phyloP scores from a whole-genome alignment of 495 filamentous ascomycete species.

The Penicillium atrosanguineum region DNA sequence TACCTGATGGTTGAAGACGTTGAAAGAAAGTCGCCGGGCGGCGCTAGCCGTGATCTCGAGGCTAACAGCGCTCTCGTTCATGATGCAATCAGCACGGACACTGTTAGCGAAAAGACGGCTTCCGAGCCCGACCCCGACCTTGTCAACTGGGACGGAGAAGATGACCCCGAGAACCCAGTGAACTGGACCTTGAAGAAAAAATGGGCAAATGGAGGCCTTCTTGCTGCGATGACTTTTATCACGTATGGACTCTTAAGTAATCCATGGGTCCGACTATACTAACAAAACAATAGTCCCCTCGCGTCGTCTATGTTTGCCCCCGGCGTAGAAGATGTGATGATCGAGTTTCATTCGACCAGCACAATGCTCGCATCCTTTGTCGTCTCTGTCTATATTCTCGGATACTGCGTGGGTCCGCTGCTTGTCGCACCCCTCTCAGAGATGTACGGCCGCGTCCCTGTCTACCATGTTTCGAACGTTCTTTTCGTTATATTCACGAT shows the following conservation, averaged over 20 bases:
- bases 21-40: no score
- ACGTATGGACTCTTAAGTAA: no score
- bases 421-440: slow-evolving; percentile 59
- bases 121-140: no score
- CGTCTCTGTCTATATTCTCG: slow-evolving; percentile 52
- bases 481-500: slow-evolving; percentile 47
- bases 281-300: no score
- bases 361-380: slow-evolving; percentile 47
- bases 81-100: no score
- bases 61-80: no score
- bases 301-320: slow-evolving; percentile 67
- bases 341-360: slow-evolving; percentile 53
- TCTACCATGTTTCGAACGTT: slow-evolving; percentile 51
- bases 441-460: slow-evolving; percentile 53
- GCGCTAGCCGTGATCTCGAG: no score
- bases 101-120: no score
- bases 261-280: no score
- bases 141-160: not conserved
- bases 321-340: slow-evolving; percentile 46
- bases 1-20: no score
- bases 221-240: slow-evolving; percentile 17
- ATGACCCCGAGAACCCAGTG: slow-evolving; percentile 2
- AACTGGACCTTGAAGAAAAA: slow-evolving; percentile 2
- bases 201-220: slow-evolving; percentile 5
- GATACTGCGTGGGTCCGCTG: slow-evolving; percentile 46